These are phyloP conservation scores for Magnolia kwangsiensis DNA, from an alignment of 164 flowering plant genomes.

Conservation along the genomic window DNA sequence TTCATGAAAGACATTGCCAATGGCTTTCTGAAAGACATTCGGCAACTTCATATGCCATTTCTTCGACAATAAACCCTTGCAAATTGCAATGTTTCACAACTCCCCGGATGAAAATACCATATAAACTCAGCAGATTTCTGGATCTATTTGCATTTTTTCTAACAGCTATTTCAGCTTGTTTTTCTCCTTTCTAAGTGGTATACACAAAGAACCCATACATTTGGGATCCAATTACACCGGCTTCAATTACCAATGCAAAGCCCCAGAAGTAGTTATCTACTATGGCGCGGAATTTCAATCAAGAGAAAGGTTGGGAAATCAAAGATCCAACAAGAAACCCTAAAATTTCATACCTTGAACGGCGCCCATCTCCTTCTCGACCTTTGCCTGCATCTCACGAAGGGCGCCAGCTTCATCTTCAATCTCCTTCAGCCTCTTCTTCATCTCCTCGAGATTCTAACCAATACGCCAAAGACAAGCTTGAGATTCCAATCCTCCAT, in stretches of 20 bases:
- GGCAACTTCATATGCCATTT: too few relatives aligned
- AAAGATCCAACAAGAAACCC: neutral
- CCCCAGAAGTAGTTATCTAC: too few relatives aligned
- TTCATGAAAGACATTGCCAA: too few relatives aligned
- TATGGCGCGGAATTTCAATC: neutral
- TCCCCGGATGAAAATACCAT: too few relatives aligned
- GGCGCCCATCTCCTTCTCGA: slow-evolving; percentile 33
- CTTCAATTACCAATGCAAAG: neutral
- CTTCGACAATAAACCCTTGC: too few relatives aligned
- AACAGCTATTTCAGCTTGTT: too few relatives aligned
- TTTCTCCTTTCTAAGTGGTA: too few relatives aligned
- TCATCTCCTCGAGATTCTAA: slow-evolving; percentile 33
- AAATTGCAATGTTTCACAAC: too few relatives aligned
- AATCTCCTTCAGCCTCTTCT: slow-evolving; percentile 33
- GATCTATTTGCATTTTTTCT: too few relatives aligned
- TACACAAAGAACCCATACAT: too few relatives aligned
- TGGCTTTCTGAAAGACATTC: too few relatives aligned
- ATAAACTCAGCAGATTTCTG: too few relatives aligned
- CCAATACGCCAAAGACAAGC: neutral
- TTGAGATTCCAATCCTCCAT: neutral
- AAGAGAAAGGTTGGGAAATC: neutral
- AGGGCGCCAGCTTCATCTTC: slow-evolving; percentile 30
- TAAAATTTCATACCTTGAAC: slow-evolving; percentile 21
- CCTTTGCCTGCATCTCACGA: slow-evolving; percentile 36
- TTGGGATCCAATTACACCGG: neutral